Evolutionary conservation across 2,329 filamentous ascomycete species (phyloP), one percentile per base, ranked within the genome.

Genomic region (Neonectria neomacrospora): DNA sequence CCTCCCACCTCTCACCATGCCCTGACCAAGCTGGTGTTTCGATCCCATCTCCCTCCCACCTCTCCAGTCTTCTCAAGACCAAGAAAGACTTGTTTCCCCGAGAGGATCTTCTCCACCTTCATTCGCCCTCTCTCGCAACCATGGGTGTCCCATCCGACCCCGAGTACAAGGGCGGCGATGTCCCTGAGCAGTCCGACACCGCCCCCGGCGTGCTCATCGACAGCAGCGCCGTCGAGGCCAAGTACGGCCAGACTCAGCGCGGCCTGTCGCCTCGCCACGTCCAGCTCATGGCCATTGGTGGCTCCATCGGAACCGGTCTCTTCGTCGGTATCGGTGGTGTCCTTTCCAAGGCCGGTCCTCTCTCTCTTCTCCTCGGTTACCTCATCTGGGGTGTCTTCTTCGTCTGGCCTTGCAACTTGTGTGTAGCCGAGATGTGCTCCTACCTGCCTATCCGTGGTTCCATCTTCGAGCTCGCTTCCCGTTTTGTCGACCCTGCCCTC

Each of bases 341-440:
- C 16, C 74, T 83, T 16, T 75, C 77, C 62, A 73, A 77, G 44
- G 78, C 80, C 45, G 81, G 81, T 26, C 80, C 81, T 8, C 74
- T 83, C 53, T 81, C 80, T 9, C 76, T 83, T 11, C 54, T 83
- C 37, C 77, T 83, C 37, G 81, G 80, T 14, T 83, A 82, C 69
- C 68, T 80, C 52, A 76, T 81, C 71, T 82, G 80, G 80, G 80
- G 80, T 51, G 60, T 80, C 41, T 75, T 78, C 65, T 82, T 79
- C 74, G 76, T 82, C 68, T 83, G 79, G 80, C 81, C 80, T 12
- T 72, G 76, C 51, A 79, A 81, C 75, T 69, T 83, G 64, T 80
- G 77, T 66, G 80, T 88, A 34, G 86, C 84, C 56, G 86, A 88
- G 75, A 87, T 88, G 83, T 82, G 81, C 56, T 81, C 85, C 7